Evolutionary conservation across 371 early-diverging fungal genomes (phyloP), one percentile per base, ranked within the genome.

Genomic region (Mucor saturninus): DNA sequence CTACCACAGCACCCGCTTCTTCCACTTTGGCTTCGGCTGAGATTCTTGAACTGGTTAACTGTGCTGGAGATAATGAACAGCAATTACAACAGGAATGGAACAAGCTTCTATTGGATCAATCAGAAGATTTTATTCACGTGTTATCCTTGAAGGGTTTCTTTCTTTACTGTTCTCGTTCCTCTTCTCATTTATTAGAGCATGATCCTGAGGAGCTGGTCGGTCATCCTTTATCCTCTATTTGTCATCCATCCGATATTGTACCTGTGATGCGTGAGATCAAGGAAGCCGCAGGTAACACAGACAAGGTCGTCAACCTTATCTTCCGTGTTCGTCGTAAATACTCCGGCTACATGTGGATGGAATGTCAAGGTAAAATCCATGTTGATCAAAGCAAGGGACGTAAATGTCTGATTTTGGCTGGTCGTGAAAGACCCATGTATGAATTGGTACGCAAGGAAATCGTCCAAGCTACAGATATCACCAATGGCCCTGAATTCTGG

Each of bases 221-320:
- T 10, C 77, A 74, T 31, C 62, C 74, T 10, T 70, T 90, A 35
- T 74, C 80, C 35, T 79, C 84, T 29, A 78, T 86, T 51, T 82
- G 86, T 31, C 88, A 90, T 59, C 86, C 88, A 38, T 82, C 80
- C 32, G 90, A 90, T 64, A 67, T 85, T 54, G 81, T 86, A 3
- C 73, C 83, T 9, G 85, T 86, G 0, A 85, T 89, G 84, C 76
- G 89, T 26, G 88, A 90, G 61, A 65, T 90, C 28, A 83, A 83
- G 54, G 77, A 80, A 59, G 66, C 80, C 5, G 63, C 77, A 2
- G 26, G 61, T 21, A 62, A 69, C 29, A 53, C 67, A 5, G 67
- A 65, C 26, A 73, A 67, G 15, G 67, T 71, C 0, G 68, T 89
- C 49, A 79, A 80, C 59, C 68, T 87, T 14, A 72, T 87, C 28